phyloP scores from a whole-genome alignment of 768 basidiomycete species.

The Mycena albidolilacea region DNA sequence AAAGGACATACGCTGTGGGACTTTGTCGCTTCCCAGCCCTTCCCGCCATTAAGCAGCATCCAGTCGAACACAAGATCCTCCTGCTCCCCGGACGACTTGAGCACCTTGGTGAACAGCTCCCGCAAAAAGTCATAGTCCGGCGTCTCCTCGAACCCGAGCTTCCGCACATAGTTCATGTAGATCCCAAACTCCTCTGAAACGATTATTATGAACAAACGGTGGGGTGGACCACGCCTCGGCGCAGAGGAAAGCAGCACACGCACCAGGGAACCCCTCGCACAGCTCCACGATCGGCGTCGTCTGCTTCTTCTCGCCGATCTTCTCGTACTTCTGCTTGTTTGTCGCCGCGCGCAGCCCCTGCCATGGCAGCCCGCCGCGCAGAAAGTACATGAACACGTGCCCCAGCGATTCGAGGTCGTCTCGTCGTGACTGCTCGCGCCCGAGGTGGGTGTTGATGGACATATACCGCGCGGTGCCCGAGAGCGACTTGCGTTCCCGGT shows the following conservation, averaged over 20 bases:
- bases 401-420: constrained; percentile 98
- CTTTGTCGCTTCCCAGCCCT: constrained; percentile 94
- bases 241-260: constrained; percentile 43
- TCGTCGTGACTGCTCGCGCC: constrained; percentile 93
- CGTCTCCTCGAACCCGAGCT: constrained; percentile 96
- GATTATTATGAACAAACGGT: constrained; percentile 22
- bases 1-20: constrained; percentile 61
- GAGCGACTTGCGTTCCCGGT: constrained; percentile 96
- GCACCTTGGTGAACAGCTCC: constrained; percentile 92
- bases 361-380: constrained; percentile 97
- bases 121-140: constrained; percentile 99
- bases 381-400: constrained; percentile 99
- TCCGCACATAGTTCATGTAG: constrained; percentile 99
- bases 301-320: constrained; percentile 99
- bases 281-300: constrained; percentile 92
- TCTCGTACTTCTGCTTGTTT: constrained; percentile 99
- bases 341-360: constrained; percentile 98
- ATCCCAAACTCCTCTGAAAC: constrained; percentile 95
- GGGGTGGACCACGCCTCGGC: constrained; percentile 18
- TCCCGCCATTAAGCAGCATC: constrained; percentile 95
- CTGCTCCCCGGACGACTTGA: constrained; percentile 88
- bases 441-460: constrained; percentile 99
- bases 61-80: constrained; percentile 97
- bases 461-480: constrained; percentile 99
- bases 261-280: constrained; percentile 97